Evolutionary conservation across 768 basidiomycete genomes (phyloP), one percentile per base, ranked within the genome.

Genomic region (Suillus clintonianus): DNA sequence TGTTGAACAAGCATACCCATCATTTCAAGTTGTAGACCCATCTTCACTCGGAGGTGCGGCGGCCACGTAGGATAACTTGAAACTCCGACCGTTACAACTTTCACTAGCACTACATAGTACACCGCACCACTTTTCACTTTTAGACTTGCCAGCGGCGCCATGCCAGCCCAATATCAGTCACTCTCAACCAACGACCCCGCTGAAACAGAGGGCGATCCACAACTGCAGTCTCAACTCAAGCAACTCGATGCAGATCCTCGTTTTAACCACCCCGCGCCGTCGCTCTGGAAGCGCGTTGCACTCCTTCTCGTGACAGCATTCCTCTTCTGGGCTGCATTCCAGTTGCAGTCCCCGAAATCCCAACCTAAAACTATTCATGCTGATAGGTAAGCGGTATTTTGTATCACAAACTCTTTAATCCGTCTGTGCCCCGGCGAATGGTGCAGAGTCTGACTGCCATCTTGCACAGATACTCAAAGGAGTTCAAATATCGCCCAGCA

Each of bases 401-500:
- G 15, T 39, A 15, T 47, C 9, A 10, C 15, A 17, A 17, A 50
- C 24, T 10, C 14, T 17, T 24, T 6, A 13, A 17, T 17, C 1
- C 9, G 3, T 39, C 60, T 27, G 30, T 27, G 37, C 41, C 48
- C 10, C 47, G 2, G 17, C 32, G 9, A 13, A 27, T n/a, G 15
- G 22, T 37, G 48, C 50, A 9, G 14, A 19, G 45, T 22, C 43
- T 4, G 22, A 41, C 19, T 59, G 32, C 48, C 41, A 43, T n/a
- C 2, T 17, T 57, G 61, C 39, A 15, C 62, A 95, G 94, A 65
- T 95, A 95, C 71, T 94, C 91, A 14, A 88, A 90, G 65, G 89
- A 93, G 69, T 85, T 84, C 79, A 92, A 89, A 74, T 94, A 84
- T 72, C 81, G 93, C 27, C 93, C 94, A 0, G 93, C 94, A 13